These are phyloP conservation scores for Cutaneotrichosporon cavernicola DNA, from an alignment of 1,284 basidiomycete genomes.

Conservation along the genomic window DNA sequence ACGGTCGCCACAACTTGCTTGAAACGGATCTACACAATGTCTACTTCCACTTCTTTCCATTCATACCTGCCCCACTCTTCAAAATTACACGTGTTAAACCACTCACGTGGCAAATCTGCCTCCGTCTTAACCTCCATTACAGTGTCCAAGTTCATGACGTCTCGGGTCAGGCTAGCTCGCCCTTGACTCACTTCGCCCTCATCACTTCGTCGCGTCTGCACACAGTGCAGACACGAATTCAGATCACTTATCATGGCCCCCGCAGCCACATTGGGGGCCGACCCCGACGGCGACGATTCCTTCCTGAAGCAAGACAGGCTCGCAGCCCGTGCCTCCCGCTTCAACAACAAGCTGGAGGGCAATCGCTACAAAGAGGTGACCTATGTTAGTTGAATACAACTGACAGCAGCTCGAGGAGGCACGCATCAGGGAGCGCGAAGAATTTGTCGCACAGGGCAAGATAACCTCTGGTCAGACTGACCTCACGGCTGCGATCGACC, in stretches of 20 bases:
- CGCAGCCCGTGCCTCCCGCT: constrained; percentile 47
- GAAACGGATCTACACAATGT: neutral
- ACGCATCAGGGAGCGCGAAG: constrained; percentile 71
- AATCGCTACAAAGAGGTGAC: constrained; percentile 52
- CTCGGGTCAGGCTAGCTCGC: no score
- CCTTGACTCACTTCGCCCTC: neutral
- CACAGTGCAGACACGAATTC: constrained; percentile 13
- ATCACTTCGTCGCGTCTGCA: constrained; percentile 7
- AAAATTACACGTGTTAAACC: neutral
- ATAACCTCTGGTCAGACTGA: constrained; percentile 83
- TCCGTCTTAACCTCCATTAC: neutral
- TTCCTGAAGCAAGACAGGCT: constrained; percentile 31
- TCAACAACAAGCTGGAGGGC: constrained; percentile 47
- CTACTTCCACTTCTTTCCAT: neutral
- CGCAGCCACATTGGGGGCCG: constrained; percentile 18
- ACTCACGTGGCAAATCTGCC: neutral
- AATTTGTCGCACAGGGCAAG: constrained; percentile 76
- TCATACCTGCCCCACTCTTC: neutral
- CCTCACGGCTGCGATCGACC: constrained; percentile 81
- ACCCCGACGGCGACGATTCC: constrained; percentile 42
- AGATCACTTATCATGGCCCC: neutral
- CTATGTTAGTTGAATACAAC: neutral
- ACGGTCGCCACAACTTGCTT: no score
- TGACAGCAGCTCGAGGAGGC: constrained; percentile 54
- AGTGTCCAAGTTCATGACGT: neutral